Percentiles rank a stretch among this genome's conserved stretches.
These are phyloP conservation scores for Candida ascalaphidarum DNA, from an alignment of 805 yeast genomes.

Conservation along the genomic window DNA sequence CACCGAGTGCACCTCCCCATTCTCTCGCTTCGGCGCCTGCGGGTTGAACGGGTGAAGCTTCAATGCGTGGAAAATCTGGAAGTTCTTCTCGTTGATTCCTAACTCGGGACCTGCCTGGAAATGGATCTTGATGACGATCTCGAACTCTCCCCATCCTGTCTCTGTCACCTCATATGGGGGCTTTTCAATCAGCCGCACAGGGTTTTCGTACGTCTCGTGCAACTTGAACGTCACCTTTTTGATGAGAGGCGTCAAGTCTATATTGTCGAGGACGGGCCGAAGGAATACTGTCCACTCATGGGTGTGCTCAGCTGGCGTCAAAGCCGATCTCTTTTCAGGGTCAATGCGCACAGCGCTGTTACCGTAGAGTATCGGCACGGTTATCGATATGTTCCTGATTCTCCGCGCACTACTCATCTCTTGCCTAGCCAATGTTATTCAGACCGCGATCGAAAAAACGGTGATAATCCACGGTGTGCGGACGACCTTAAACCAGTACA, in stretches of 20 bases:
- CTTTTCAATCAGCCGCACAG: slow-evolving; percentile 75
- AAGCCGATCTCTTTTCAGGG: slow-evolving; percentile 36
- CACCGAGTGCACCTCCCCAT: slow-evolving; percentile 35
- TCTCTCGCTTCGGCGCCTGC: slow-evolving; percentile 25
- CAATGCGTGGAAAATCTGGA: slow-evolving; percentile 80
- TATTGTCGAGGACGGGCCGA: slow-evolving; percentile 58
- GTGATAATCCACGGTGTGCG: too few relatives aligned
- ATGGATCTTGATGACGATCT: slow-evolving; percentile 77
- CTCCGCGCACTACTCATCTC: slow-evolving; percentile 5
- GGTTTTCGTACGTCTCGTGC: slow-evolving; percentile 87
- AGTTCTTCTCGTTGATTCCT: slow-evolving; percentile 67
- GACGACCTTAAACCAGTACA: too few relatives aligned
- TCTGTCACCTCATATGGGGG: slow-evolving; percentile 96
- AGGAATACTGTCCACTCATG: slow-evolving; percentile 95
- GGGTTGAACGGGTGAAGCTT: slow-evolving; percentile 82
- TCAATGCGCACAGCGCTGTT: slow-evolving; percentile 65
- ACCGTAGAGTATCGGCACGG: slow-evolving; percentile 77
- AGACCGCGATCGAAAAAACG: too few relatives aligned
- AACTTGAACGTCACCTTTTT: slow-evolving; percentile 89
- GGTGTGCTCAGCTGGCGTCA: slow-evolving; percentile 82
- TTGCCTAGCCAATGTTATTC: too few relatives aligned
- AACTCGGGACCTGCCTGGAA: slow-evolving; percentile 70
- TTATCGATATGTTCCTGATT: slow-evolving; percentile 38
- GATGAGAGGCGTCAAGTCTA: slow-evolving; percentile 72
- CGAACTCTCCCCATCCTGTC: slow-evolving; percentile 99